Evolutionary conservation across 2,329 filamentous ascomycete genomes (phyloP).

Genomic region (Alternaria gansuensis): DNA sequence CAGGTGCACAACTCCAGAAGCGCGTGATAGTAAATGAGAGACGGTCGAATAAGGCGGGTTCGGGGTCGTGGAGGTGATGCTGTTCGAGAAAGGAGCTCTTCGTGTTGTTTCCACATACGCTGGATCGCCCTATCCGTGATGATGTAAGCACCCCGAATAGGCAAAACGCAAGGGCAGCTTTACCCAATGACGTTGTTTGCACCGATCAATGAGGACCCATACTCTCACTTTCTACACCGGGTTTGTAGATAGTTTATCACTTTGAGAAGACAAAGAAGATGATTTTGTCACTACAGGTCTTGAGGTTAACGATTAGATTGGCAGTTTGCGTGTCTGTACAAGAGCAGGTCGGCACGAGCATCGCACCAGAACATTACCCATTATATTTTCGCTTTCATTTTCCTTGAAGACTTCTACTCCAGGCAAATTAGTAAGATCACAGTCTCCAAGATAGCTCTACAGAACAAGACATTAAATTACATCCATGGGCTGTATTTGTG

Average conservation of each 20-base stretch:
- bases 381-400: not conserved
- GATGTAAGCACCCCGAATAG: conserved; percentile 19
- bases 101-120: conserved; percentile 38
- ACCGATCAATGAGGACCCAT: conserved; percentile 4
- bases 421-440: not conserved
- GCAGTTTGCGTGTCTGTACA: not conserved
- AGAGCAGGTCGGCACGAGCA: not conserved
- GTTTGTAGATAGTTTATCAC: not conserved
- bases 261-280: not conserved
- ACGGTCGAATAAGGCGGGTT: conserved; percentile 41
- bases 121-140: conserved; percentile 21
- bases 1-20: conserved; percentile 51
- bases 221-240: not conserved
- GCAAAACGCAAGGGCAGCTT: conserved; percentile 18
- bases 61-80: conserved; percentile 41
- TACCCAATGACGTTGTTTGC: conserved; percentile 17
- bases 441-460: not conserved
- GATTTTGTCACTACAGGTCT: no score
- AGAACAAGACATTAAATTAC: conserved; percentile 5
- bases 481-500: conserved; percentile 3
- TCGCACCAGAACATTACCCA: not conserved
- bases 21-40: conserved; percentile 52
- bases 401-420: not conserved
- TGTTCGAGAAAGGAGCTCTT: conserved; percentile 37
- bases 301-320: not conserved